Evolutionary conservation across 2,329 filamentous ascomycete genomes (phyloP), one percentile per base, ranked within the genome.

Genomic region (Sarocladium oryzae): DNA sequence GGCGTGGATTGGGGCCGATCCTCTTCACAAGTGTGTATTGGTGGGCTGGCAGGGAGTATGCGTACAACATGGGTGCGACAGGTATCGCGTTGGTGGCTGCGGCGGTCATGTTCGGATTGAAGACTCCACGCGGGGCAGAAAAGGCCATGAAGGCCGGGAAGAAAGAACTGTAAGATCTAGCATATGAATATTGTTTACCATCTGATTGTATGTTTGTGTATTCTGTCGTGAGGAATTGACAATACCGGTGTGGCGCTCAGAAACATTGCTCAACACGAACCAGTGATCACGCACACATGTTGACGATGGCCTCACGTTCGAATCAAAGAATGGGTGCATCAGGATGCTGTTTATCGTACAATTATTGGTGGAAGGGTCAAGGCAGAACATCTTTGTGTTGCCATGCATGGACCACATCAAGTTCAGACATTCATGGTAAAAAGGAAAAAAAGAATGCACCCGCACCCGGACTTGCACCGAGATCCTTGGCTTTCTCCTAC

Each of bases 11-110:
- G 10, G 93, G 93, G 0, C 93, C 93, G 0, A 67, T 99, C 4
- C 70, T 95, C 32, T 99, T 99, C 65, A 97, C 93, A 55, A 89
- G 89, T 46, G 75, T 99, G 52, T 99, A 99, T 71, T 99, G 93
- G 93, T 99, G 93, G 93, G 91, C 89, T 6, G 93, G 93, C 0
- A 77, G 93, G 43, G 86, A 95, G 63, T 77, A 84, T 10, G 93
- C 93, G 2, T 99, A 97, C 67, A 76, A 75, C 1, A 77, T 89
- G 60, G 93, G 93, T 3, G 87, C 89, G 0, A 75, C 81, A 11
- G 90, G 89, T 4, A 95, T 97, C 73, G 68, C 87, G 4, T 81
- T 75, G 1, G 91, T 97, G 10, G 78, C 79, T 40, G 76, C 75
- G 10, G 69, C 89, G 21, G 89, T 86, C 0, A 86, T 95, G 64